Conservation (phyloP, 176 grass and related monocot species). For the Tuctoria greenei region DNA sequence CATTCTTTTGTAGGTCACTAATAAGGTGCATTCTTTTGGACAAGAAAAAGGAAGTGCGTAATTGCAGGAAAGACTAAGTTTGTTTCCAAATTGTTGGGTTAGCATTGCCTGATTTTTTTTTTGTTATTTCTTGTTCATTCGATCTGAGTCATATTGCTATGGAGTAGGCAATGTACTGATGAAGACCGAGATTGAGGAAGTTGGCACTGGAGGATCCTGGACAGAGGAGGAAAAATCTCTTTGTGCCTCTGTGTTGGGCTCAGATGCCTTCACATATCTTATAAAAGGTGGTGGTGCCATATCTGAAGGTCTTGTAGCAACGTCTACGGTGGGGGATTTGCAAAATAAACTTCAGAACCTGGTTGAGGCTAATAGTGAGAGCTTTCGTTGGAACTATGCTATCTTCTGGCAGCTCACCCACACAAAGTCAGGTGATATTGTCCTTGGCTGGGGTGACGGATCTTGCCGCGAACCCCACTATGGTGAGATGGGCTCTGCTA, state of each 20-base stretch:
- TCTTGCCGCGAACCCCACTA: conserved; percentile 60
- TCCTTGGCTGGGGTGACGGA: conserved; percentile 85
- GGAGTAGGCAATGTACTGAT: conserved; percentile 32
- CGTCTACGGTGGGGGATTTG: conserved; percentile 47
- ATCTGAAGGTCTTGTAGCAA: conserved; percentile 60
- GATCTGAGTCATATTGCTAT: not conserved
- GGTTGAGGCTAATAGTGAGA: conserved; percentile 45
- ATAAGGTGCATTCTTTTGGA: not conserved
- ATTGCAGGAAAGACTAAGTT: not conserved
- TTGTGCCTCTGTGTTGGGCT: conserved; percentile 51
- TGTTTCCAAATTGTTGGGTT: not conserved
- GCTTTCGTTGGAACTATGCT: conserved; percentile 67
- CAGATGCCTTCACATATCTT: conserved; percentile 68
- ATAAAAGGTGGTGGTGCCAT: conserved; percentile 42
- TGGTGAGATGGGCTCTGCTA: conserved; percentile 29
- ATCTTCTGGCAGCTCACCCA: conserved; percentile 87
- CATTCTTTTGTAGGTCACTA: not conserved
- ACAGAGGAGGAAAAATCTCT: conserved; percentile 51
- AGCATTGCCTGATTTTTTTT: not conserved
- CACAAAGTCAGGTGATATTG: conserved; percentile 58
- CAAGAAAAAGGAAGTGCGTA: not conserved
- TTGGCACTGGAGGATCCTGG: conserved; percentile 37
- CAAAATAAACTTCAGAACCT: conserved; percentile 71
- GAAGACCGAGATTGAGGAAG: conserved; percentile 33
- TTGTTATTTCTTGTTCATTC: not conserved